phyloP scores from a whole-genome alignment of 441 rosid genomes.

The Mallotus repandus region DNA sequence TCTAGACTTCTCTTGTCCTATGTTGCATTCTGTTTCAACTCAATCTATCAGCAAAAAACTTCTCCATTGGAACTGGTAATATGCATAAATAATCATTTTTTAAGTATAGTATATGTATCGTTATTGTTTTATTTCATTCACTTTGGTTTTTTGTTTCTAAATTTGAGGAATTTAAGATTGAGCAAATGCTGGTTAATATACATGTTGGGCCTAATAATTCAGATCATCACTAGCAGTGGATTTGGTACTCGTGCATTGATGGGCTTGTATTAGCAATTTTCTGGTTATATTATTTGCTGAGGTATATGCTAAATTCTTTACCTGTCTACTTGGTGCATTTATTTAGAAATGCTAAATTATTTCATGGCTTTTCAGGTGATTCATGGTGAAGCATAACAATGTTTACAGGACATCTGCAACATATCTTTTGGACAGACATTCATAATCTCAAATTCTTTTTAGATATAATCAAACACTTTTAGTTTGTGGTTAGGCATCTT shows the following conservation, averaged over 20 bases:
- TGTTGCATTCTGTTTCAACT: slow-evolving; percentile 58
- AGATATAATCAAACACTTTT: too few species aligned
- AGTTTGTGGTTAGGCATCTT: too few species aligned
- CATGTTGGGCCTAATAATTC: slow-evolving; percentile 18
- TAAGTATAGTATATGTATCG: not conserved
- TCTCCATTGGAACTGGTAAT: slow-evolving; percentile 88
- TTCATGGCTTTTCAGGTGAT: too few species aligned
- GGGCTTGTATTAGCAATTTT: slow-evolving; percentile 56
- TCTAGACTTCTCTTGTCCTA: slow-evolving; percentile 49
- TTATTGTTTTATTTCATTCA: not conserved
- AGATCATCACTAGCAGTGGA: slow-evolving; percentile 55
- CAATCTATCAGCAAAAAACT: slow-evolving; percentile 56
- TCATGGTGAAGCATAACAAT: too few species aligned
- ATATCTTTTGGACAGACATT: not conserved
- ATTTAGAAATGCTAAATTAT: too few species aligned
- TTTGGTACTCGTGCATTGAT: slow-evolving; percentile 58
- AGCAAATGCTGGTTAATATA: too few species aligned
- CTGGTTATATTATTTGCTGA: slow-evolving; percentile 76
- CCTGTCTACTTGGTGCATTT: not conserved
- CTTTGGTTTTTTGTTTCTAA: slow-evolving; percentile 11
- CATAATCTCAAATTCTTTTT: too few species aligned
- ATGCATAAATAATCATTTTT: not conserved
- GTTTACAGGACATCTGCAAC: not conserved
- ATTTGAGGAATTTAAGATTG: too few species aligned
- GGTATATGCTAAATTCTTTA: slow-evolving; percentile 39